Conservation (phyloP, 1,139 yeast species). For the Magnusiomyces suaveolens region DNA sequence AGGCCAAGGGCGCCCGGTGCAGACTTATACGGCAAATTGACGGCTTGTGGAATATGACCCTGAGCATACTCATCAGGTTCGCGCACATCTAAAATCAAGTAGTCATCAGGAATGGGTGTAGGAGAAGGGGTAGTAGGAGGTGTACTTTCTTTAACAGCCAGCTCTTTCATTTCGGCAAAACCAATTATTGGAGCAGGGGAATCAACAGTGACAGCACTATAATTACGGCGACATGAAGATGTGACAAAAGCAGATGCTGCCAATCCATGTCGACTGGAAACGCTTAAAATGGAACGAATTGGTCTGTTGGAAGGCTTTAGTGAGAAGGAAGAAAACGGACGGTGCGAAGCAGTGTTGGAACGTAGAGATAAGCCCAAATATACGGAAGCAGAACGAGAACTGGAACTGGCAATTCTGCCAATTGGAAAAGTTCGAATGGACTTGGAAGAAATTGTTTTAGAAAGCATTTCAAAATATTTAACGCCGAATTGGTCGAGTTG, state of each 20-base stretch:
- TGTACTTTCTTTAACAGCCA: too few species aligned
- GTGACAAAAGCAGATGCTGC: not conserved
- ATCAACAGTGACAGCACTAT: constrained; percentile 28
- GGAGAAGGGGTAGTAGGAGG: too few species aligned
- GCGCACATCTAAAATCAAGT: constrained; percentile 90
- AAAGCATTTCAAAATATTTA: too few species aligned
- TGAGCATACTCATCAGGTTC: constrained; percentile 72
- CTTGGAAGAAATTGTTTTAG: too few species aligned
- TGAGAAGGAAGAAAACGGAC: not conserved
- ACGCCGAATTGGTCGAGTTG: too few species aligned
- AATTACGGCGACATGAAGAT: constrained; percentile 18
- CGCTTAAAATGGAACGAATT: not conserved
- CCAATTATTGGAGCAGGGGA: constrained; percentile 44
- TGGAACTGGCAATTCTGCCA: too few species aligned
- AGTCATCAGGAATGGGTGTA: constrained; percentile 50
- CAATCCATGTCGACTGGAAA: not conserved
- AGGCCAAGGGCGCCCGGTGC: constrained; percentile 91
- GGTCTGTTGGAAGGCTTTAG: not conserved
- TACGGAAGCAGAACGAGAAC: not conserved
- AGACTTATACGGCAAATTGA: constrained; percentile 82
- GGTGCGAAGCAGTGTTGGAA: too few species aligned
- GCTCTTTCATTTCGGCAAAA: constrained; percentile 46
- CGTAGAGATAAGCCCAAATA: not conserved
- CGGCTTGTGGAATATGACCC: constrained; percentile 72
- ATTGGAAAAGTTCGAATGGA: too few species aligned